Evolutionary conservation across 2,329 filamentous ascomycete genomes (phyloP).

Genomic region (Arthrobotrys sphaeroides): DNA sequence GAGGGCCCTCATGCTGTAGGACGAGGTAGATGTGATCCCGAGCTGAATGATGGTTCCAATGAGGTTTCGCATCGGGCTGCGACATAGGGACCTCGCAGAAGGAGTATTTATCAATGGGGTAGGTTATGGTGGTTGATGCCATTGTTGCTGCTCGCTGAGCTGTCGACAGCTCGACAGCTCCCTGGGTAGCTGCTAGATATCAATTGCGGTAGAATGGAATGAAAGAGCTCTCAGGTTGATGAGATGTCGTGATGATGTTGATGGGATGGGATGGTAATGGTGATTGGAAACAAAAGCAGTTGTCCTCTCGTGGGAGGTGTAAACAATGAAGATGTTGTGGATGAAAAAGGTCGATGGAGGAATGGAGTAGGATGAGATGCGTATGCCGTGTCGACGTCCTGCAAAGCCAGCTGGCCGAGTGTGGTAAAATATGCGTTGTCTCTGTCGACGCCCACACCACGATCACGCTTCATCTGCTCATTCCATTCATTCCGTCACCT

Average conservation of each 20-base stretch:
- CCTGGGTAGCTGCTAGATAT: neutral
- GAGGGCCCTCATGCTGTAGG: constrained; percentile 34
- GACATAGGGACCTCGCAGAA: constrained; percentile 43
- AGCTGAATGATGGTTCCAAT: constrained; percentile 45
- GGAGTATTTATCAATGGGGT: constrained; percentile 47
- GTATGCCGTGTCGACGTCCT: neutral
- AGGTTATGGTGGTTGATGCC: constrained; percentile 34
- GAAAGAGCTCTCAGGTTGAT: neutral
- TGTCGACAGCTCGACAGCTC: constrained; percentile 1
- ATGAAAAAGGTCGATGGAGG: neutral
- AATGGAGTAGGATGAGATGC: constrained; percentile 3
- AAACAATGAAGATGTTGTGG: neutral
- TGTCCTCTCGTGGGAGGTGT: neutral
- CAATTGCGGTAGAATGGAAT: neutral
- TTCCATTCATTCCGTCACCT: neutral
- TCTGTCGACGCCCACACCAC: neutral
- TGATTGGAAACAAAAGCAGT: neutral
- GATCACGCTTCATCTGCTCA: neutral
- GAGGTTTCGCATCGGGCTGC: constrained; percentile 30
- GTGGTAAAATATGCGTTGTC: constrained; percentile 23
- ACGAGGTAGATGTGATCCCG: constrained; percentile 45
- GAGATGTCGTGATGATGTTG: neutral
- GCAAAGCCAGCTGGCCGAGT: constrained; percentile 14
- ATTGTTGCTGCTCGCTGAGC: constrained; percentile 4
- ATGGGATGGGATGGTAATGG: no score